Base-by-base conservation (phyloP, 768 basidiomycete species). In the Lactarius vividus region DNA sequence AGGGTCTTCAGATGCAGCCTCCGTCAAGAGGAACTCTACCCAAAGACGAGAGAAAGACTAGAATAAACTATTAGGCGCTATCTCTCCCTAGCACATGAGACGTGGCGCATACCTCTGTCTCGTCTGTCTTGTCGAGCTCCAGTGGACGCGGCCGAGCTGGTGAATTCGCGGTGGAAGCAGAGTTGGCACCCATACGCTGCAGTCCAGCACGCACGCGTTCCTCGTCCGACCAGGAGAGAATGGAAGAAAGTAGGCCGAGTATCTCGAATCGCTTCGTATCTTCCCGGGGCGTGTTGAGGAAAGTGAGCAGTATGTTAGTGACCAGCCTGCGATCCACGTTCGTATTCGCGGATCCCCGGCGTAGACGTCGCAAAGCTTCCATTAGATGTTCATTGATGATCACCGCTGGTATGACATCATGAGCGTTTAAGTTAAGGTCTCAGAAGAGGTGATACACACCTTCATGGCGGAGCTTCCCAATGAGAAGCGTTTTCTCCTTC, bases 181-280 rank as follows among this genome's bases (percentile, higher is more conserved):
- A 9, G 8, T 72, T 66, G 6, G 70, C 65, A 3, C 75, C 75
- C 10, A 81, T 76, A 13, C 89, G 84, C 75, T 88, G 90, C 56
- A 97, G 77, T 2, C 96, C 96, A 2, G 96, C 96, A 69, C 87
- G 92, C 76, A 95, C 94, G 39, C 92, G 86, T 75, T 98, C 97
- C 54, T 82, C 79, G 69, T 99, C 97, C 49, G 85, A 82, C 97
- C 97, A 99, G 1, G 85, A 87, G n/a, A 99, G 83, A 62, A 99
- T 88, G 13, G 94, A 91, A 4, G 92, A 84, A 16, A 99, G 83
- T 0, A 99, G 82, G 2, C 86, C 82, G 15, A 99, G 84, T 89
- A 99, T 98, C 77, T 99, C 97, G 75, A 96, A 99, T 2, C 96
- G 88, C 74, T 99, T 99, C 37, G 88, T 79, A 76, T 99, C 97